Evolutionary conservation across 2,329 filamentous ascomycete genomes (phyloP), one percentile per base, ranked within the genome.

Genomic region (Penicillium freii): DNA sequence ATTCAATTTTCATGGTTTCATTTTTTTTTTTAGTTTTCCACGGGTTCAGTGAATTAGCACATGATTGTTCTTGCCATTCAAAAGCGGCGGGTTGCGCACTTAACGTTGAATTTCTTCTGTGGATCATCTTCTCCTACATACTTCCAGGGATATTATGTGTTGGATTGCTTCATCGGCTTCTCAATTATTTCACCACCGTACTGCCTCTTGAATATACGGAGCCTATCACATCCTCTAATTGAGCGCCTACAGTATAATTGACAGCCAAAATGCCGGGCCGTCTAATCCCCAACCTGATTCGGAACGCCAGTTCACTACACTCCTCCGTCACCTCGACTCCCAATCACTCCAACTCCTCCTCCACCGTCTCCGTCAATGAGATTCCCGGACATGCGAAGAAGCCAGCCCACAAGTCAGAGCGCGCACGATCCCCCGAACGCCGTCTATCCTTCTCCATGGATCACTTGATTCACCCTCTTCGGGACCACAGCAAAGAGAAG

Each of bases 391-490:
- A 61, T n/a, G 19, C 62, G 7, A 73, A 70, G 62, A 73, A 73
- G 56, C 62, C 65, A 19, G 54, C 60, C 5, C 61, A 68, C 40
- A 52, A 60, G 27, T 34, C 61, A 19, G 71, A 74, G 21, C 65
- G 70, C 49, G 66, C 71, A n/a, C 67, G 71, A 47, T 72, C 72
- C 5, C 69, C 73, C 6, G 74, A 76, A 57, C 72, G 75, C 34
- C 74, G 75, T 47, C 67, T 77, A 34, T 77, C 75, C 15, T 75
- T 77, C 54, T 71, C 70, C 7, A 75, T 79, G 71, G 77, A 79
- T 29, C 71, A 75, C 55, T 59, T 78, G 46, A 76, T 79, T 39
- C 77, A 78, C 59, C 73, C 74, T 3, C 68, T 74, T 66, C 67
- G 73, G 34, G 73, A 77, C 43, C 70, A 75, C 49, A 66, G 66